Percentiles rank a stretch among this genome's conserved stretches.
Conservation (phyloP, 2,329 filamentous ascomycete genomes). For the Talaromyces sp. region DNA sequence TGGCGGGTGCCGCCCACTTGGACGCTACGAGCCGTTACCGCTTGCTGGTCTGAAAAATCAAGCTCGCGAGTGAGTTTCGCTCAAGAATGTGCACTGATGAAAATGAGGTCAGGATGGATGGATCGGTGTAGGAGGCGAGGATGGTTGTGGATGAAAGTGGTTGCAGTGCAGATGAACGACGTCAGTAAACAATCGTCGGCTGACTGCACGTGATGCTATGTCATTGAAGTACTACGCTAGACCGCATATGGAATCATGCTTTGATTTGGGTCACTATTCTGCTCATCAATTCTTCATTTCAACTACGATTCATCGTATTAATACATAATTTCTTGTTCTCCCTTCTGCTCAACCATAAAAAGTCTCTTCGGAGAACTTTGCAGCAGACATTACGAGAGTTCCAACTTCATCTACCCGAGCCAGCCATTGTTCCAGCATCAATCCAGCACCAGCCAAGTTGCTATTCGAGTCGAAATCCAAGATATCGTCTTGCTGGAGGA, state of each 20-base stretch:
- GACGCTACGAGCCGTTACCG: background rate
- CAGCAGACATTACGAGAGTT: slow-evolving; percentile 5
- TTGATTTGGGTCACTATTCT: background rate
- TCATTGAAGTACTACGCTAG: background rate
- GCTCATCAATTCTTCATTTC: background rate
- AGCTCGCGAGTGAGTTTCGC: background rate
- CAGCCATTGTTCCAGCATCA: slow-evolving; percentile 1
- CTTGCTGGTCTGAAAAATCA: background rate
- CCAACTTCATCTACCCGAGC: slow-evolving; percentile 5
- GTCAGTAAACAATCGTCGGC: slow-evolving; percentile 18
- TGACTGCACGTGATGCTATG: slow-evolving; percentile 16
- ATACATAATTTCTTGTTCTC: background rate
- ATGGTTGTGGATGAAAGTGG: background rate
- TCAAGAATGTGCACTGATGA: background rate
- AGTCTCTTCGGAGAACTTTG: background rate
- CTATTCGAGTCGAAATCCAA: background rate
- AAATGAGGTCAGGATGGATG: background rate
- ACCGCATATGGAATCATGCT: background rate
- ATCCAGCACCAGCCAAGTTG: background rate
- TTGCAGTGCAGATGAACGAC: slow-evolving; percentile 9
- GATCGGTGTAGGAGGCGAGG: slow-evolving; percentile 1
- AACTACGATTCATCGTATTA: background rate
- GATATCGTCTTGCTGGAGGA: background rate
- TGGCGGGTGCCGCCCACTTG: slow-evolving; percentile 1
- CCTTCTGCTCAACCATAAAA: background rate